Conservation (phyloP, 2,329 filamentous ascomycete genomes). For the Elsinoe perseae region DNA sequence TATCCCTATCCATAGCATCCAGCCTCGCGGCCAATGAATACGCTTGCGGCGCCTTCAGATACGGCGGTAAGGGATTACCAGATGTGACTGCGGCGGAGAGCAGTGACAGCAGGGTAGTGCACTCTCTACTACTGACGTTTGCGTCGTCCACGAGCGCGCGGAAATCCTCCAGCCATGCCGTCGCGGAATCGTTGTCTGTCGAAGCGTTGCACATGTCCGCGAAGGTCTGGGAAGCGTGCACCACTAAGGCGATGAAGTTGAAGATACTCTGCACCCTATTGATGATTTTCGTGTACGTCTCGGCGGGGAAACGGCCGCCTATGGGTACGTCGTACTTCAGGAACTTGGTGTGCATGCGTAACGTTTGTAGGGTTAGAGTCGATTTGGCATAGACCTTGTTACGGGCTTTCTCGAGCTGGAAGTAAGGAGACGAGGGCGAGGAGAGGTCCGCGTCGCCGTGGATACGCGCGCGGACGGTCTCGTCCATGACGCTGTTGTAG, state of each 20-base stretch:
- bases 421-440: slow-evolving; percentile 45
- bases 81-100: slow-evolving; percentile 60
- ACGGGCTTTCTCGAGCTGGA: slow-evolving; percentile 50
- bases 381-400: slow-evolving; percentile 60
- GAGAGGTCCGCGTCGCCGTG: slow-evolving; percentile 48
- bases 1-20: slow-evolving; percentile 51
- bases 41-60: slow-evolving; percentile 55
- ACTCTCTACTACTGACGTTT: slow-evolving; percentile 56
- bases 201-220: slow-evolving; percentile 37
- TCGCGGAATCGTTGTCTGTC: slow-evolving; percentile 36
- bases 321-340: slow-evolving; percentile 63
- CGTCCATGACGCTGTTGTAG: slow-evolving; percentile 64
- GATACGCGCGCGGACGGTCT: slow-evolving; percentile 56
- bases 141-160: slow-evolving; percentile 50
- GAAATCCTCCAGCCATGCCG: slow-evolving; percentile 55
- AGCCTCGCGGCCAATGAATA: slow-evolving; percentile 55
- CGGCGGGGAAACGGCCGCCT: slow-evolving; percentile 61
- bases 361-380: slow-evolving; percentile 54
- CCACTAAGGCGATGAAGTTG: slow-evolving; percentile 60
- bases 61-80: slow-evolving; percentile 62
- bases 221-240: slow-evolving; percentile 55
- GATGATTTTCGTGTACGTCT: slow-evolving; percentile 58
- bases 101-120: slow-evolving; percentile 61
- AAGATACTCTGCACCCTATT: slow-evolving; percentile 52
- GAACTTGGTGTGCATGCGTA: slow-evolving; percentile 57